Percentiles rank a stretch among this genome's conserved stretches.
Evolutionary conservation across 2,329 filamentous ascomycete species (phyloP).

Genomic region (Incumbomyces lentus): DNA sequence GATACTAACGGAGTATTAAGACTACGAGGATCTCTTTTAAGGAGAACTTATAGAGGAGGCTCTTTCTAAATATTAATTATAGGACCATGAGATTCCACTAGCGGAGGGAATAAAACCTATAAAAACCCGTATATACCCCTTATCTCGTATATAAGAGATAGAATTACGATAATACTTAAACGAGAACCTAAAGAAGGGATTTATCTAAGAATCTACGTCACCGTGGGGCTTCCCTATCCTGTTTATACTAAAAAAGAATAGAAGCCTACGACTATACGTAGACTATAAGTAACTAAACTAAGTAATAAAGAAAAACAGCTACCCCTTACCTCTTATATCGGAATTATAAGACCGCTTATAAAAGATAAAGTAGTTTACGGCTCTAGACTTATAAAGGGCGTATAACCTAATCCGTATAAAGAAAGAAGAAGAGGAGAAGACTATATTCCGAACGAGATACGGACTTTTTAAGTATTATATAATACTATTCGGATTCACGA

Average conservation of each 20-base stretch:
- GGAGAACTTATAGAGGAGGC: background rate
- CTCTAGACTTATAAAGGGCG: background rate
- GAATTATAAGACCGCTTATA: background rate
- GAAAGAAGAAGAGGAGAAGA: constrained; percentile 11
- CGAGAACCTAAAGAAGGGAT: background rate
- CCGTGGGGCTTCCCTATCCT: background rate
- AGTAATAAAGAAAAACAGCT: background rate
- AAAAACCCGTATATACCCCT: background rate
- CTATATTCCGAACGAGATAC: constrained; percentile 10
- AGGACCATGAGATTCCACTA: background rate
- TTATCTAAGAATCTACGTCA: background rate
- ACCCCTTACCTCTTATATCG: background rate
- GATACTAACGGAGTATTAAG: background rate
- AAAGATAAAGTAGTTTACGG: background rate
- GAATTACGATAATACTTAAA: background rate
- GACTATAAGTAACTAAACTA: constrained; percentile 1
- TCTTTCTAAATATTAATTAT: background rate
- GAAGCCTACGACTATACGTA: background rate
- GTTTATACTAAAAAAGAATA: constrained; percentile 4
- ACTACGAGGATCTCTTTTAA: background rate
- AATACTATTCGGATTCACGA: constrained; percentile 12
- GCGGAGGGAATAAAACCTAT: background rate
- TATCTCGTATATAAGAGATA: background rate
- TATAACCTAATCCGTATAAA: constrained; percentile 5
- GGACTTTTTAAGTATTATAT: constrained; percentile 13